Conservation (phyloP, 2,329 filamentous ascomycete species). For the Pseudogymnoascus sp. region DNA sequence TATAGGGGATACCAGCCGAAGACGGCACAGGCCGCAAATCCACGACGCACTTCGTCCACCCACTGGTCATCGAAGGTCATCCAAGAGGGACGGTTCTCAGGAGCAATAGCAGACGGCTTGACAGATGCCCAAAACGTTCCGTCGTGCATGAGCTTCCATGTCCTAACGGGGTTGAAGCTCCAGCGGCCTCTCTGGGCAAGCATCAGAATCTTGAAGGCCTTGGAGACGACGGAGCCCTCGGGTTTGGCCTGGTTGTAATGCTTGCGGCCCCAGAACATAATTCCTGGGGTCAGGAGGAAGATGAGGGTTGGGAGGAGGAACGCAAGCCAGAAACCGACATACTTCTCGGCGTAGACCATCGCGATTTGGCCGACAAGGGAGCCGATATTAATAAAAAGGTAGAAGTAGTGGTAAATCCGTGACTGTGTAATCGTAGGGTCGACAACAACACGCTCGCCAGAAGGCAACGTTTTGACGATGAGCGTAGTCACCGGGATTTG, state of each 20-base stretch:
- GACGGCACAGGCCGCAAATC: slow-evolving; percentile 54
- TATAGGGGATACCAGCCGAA: slow-evolving; percentile 63
- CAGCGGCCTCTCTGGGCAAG: slow-evolving; percentile 50
- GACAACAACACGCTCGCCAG: slow-evolving; percentile 28
- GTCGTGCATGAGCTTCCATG: slow-evolving; percentile 48
- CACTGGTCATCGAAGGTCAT: slow-evolving; percentile 77
- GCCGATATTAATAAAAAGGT: slow-evolving; percentile 48
- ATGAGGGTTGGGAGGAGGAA: slow-evolving; percentile 36
- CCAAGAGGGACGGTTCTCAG: slow-evolving; percentile 60
- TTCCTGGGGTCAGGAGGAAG: slow-evolving; percentile 46
- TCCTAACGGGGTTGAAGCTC: slow-evolving; percentile 45
- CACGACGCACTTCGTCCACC: slow-evolving; percentile 59
- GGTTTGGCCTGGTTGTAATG: slow-evolving; percentile 51
- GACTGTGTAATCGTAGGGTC: slow-evolving; percentile 29
- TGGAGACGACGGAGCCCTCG: slow-evolving; percentile 56
- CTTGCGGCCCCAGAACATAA: slow-evolving; percentile 50
- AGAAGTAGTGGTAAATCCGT: slow-evolving; percentile 36
- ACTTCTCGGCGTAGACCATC: slow-evolving; percentile 46
- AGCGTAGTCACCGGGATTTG: slow-evolving; percentile 24
- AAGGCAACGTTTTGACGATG: slow-evolving; percentile 22
- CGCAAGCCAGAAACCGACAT: slow-evolving; percentile 44
- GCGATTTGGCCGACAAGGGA: slow-evolving; percentile 34
- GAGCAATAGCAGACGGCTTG: slow-evolving; percentile 46
- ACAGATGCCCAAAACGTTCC: slow-evolving; percentile 52
- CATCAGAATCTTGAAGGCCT: slow-evolving; percentile 48